A percentile compares a stretch with the other conserved stretches of the same genome.
Conservation (phyloP, 305 asterid species). For the Fraxinus dipetala region DNA sequence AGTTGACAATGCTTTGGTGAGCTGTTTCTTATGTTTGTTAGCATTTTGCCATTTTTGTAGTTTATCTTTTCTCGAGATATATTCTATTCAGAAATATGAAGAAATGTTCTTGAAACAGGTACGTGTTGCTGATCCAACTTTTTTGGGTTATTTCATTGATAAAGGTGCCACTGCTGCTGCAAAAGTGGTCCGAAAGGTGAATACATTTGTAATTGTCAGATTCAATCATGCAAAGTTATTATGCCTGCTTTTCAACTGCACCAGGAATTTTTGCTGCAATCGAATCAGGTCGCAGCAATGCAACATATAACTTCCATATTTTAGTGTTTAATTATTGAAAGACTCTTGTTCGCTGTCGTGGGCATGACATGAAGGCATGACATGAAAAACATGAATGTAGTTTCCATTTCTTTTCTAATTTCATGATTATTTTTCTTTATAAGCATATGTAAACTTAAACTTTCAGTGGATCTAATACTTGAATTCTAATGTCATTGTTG, state of each 20-base stretch:
- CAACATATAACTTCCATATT: neutral
- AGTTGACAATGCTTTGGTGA: conserved; percentile 93
- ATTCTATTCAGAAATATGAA: conserved; percentile 18
- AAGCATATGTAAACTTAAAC: neutral
- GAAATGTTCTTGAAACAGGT: conserved; percentile 49
- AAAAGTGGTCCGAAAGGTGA: conserved; percentile 75
- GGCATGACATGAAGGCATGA: neutral
- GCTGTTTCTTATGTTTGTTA: conserved; percentile 25
- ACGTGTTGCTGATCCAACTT: conserved; percentile 96
- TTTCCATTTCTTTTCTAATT: neutral
- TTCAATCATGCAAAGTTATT: neutral
- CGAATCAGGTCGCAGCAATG: neutral
- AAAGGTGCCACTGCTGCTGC: conserved; percentile 89
- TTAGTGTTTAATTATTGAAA: neutral
- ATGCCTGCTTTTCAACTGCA: neutral
- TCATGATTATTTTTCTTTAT: neutral
- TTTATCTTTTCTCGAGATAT: conserved; percentile 13
- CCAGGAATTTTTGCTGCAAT: neutral
- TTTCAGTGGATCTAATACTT: neutral
- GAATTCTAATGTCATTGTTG: neutral
- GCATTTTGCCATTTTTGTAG: conserved; percentile 5
- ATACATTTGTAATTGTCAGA: neutral
- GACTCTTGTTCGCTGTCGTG: neutral
- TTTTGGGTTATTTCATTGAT: conserved; percentile 91
- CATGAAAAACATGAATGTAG: neutral